These are phyloP conservation scores for Pholiota adiposa DNA, from an alignment of 1,284 basidiomycete genomes.

Conservation along the genomic window DNA sequence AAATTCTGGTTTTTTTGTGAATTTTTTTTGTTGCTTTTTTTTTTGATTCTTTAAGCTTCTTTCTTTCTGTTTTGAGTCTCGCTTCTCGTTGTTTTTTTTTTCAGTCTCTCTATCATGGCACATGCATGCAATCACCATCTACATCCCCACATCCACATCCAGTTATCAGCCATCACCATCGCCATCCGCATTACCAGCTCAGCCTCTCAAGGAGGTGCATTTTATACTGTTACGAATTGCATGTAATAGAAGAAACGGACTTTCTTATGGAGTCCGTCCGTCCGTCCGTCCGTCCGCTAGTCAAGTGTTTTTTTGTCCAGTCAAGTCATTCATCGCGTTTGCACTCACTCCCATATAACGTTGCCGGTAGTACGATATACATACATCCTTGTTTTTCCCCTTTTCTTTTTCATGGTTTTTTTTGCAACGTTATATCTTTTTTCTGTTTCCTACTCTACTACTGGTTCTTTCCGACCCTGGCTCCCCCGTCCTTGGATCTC, in stretches of 20 bases:
- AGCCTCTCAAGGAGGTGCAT: constrained; percentile 62
- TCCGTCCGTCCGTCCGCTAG: constrained; percentile 3
- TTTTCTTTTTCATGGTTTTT: constrained; percentile 8
- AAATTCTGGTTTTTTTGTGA: constrained; percentile 25
- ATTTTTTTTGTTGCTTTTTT: constrained; percentile 26
- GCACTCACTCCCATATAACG: constrained; percentile 24
- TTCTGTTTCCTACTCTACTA: neutral
- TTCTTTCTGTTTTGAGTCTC: constrained; percentile 18
- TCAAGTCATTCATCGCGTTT: neutral
- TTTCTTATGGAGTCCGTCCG: constrained; percentile 18
- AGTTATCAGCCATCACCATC: constrained; percentile 22
- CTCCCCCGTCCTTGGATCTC: neutral
- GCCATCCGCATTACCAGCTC: constrained; percentile 35
- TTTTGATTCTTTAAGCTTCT: constrained; percentile 28
- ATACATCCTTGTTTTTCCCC: constrained; percentile 18
- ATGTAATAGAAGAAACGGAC: constrained; percentile 45
- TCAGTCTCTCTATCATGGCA: constrained; percentile 30
- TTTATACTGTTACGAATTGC: constrained; percentile 48
- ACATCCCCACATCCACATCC: constrained; percentile 8
- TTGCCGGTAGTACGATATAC: constrained; percentile 15
- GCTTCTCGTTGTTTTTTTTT: constrained; percentile 26
- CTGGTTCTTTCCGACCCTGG: neutral
- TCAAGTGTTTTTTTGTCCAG: neutral
- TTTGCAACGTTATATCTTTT: neutral
- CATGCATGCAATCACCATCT: constrained; percentile 24